Evolutionary conservation across 2,329 filamentous ascomycete species (phyloP), one percentile per base, ranked within the genome.

Genomic region (Ambrosiella beaveri): DNA sequence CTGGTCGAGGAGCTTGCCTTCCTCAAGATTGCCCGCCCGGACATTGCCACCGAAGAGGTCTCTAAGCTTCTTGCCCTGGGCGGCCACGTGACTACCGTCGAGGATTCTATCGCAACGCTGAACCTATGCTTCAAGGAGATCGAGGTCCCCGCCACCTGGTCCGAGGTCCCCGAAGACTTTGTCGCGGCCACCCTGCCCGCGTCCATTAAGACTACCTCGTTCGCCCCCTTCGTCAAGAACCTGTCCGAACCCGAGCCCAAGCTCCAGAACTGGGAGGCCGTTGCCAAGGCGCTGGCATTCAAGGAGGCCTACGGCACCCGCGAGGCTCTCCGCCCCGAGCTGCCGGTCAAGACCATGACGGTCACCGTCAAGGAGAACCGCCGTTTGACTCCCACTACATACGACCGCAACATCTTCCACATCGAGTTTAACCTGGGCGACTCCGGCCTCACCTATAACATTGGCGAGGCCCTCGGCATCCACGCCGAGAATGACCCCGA

Each of bases 341-440:
- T 95, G 57, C 74, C 85, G 8, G 82, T 88, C 66, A 89, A 91
- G 79, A 97, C 91, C 1, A 84, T 80, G 65, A 87, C 88, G 47
- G 85, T 96, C 57, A 85, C 82, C 57, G 90, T 98, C 70, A 88
- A 94, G 75, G 93, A 97, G 75, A 96, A 95, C 74, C 87, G 93
- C 62, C 83, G 93, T 63, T 79, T 98, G 58, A 98, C 93, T 0
- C 93, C 93, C 2, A 66, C 72, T 27, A 85, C 83, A 38, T 98
- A 98, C 68, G 90, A 97, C 71, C 88, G 93, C 65, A 96, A 98
- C 77, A 97, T 98, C 71, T 98, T 98, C 84, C 93, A 98, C 74
- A 97, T 98, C 62, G 93, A 98, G 72, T 98, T 98, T 66, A 93
- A 97, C 67, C 81, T 98, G 27, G 91, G 91, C 61, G 73, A 84